These are phyloP conservation scores for Hygrophila difformis DNA, from an alignment of 257 asterid species.

Conservation along the genomic window DNA sequence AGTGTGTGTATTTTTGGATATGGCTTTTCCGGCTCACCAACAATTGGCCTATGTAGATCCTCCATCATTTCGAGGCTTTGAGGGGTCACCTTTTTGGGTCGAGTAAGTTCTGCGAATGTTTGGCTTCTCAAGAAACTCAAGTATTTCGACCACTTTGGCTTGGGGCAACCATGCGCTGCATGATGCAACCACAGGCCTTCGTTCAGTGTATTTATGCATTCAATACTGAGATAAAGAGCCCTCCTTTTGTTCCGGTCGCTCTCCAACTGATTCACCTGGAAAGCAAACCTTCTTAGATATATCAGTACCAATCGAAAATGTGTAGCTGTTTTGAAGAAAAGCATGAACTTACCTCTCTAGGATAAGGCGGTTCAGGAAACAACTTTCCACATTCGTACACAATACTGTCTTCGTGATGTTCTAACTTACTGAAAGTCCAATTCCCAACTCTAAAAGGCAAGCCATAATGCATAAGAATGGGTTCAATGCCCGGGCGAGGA, in stretches of 20 bases:
- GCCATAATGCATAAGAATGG: constrained; percentile 95
- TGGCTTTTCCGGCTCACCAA: constrained; percentile 44
- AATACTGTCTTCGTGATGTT: constrained; percentile 77
- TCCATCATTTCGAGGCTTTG: constrained; percentile 63
- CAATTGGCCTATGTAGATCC: constrained; percentile 32
- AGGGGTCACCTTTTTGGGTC: constrained; percentile 52
- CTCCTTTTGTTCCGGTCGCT: constrained; percentile 51
- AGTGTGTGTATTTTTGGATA: constrained; percentile 81
- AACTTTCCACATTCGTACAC: constrained; percentile 86
- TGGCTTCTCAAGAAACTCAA: constrained; percentile 84
- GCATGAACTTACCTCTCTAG: constrained; percentile 65
- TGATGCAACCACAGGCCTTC: constrained; percentile 84
- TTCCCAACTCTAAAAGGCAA: constrained; percentile 82
- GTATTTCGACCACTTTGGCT: constrained; percentile 80
- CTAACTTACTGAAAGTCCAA: constrained; percentile 87
- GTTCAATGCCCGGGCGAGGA: constrained; percentile 84
- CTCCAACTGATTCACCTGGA: constrained; percentile 67
- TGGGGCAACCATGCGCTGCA: constrained; percentile 67
- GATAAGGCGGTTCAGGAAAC: constrained; percentile 97
- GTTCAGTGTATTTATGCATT: constrained; percentile 76
- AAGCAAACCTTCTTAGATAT: not conserved
- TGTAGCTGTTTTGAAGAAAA: not conserved
- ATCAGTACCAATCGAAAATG: not conserved
- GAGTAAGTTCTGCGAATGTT: constrained; percentile 59
- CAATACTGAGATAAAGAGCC: constrained; percentile 54